Conservation (phyloP, 306 rosid species). For the Pyrus betulifolia region DNA sequence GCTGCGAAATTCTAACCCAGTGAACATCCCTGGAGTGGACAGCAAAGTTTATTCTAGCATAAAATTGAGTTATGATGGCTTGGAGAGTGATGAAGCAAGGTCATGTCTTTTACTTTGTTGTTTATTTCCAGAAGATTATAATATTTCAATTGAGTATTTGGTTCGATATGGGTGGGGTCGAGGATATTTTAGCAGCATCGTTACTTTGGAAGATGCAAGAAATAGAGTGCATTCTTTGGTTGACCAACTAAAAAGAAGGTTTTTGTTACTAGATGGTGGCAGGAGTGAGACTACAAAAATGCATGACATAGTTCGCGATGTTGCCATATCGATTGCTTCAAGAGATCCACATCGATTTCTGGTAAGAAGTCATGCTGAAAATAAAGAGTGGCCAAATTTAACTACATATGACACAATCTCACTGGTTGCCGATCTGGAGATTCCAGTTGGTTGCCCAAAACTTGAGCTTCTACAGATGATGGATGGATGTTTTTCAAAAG, state of each 20-base stretch:
- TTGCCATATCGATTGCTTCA: neutral
- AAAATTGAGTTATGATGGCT: neutral
- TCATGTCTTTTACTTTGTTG: conserved; percentile 14
- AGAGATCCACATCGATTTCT: neutral
- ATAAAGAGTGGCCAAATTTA: neutral
- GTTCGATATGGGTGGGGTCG: conserved; percentile 10
- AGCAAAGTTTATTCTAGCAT: conserved; percentile 2
- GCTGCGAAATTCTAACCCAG: neutral
- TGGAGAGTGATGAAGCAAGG: conserved; percentile 10
- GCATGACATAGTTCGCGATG: conserved; percentile 21
- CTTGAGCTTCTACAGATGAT: neutral
- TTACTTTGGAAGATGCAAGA: conserved; percentile 8
- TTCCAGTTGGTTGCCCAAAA: neutral
- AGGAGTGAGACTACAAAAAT: neutral
- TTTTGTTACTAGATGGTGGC: neutral
- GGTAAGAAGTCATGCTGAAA: neutral
- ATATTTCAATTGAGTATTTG: conserved; percentile 11
- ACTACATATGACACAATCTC: neutral
- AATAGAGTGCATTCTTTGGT: conserved; percentile 11
- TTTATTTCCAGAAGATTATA: conserved; percentile 17
- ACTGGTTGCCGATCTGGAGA: neutral
- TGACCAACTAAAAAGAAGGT: conserved; percentile 2
- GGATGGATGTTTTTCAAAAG: fast-evolving
- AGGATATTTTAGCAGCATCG: neutral
- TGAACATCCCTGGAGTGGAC: neutral